Percentiles rank a stretch among this genome's conserved stretches.
phyloP scores from a whole-genome alignment of 768 basidiomycete species.

The Pulveroboletus sp. region DNA sequence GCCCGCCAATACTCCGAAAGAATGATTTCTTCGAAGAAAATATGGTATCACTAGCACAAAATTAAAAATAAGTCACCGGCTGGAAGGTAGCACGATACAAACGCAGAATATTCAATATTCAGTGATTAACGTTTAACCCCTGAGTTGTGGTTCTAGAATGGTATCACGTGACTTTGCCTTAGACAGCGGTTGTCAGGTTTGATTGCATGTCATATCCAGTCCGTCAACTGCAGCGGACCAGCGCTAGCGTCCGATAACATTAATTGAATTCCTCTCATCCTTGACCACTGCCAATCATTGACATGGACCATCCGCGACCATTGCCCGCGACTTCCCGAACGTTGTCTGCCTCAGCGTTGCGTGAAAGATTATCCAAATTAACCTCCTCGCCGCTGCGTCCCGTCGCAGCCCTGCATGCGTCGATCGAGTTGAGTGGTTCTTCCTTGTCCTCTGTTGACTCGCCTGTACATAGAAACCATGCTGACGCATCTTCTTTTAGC shows the following conservation, averaged over 20 bases:
- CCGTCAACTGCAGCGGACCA: neutral
- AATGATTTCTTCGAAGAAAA: no score
- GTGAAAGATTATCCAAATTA: slow-evolving; percentile 59
- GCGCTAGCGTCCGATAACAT: neutral
- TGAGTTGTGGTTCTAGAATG: neutral
- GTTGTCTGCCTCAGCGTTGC: slow-evolving; percentile 61
- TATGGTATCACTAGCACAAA: no score
- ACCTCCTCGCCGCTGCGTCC: slow-evolving; percentile 58
- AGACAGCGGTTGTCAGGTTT: no score
- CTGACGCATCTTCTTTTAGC: slow-evolving; percentile 34
- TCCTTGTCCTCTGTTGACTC: neutral
- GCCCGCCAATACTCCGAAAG: no score
- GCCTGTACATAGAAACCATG: neutral
- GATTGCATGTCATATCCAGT: neutral
- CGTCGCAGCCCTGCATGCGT: slow-evolving; percentile 65
- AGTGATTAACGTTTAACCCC: no score
- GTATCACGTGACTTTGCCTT: slow-evolving; percentile 3
- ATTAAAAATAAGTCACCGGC: no score
- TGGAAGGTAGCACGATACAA: no score
- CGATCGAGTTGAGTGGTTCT: slow-evolving; percentile 59
- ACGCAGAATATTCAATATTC: neutral
- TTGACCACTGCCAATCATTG: slow-evolving; percentile 8
- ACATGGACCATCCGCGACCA: slow-evolving; percentile 34
- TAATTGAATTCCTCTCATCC: neutral
- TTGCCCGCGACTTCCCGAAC: slow-evolving; percentile 43